Evolutionary conservation across 208 protist species (phyloP), one percentile per base, ranked within the genome.

Genomic region (Herpetomonas samuelpessoai): DNA sequence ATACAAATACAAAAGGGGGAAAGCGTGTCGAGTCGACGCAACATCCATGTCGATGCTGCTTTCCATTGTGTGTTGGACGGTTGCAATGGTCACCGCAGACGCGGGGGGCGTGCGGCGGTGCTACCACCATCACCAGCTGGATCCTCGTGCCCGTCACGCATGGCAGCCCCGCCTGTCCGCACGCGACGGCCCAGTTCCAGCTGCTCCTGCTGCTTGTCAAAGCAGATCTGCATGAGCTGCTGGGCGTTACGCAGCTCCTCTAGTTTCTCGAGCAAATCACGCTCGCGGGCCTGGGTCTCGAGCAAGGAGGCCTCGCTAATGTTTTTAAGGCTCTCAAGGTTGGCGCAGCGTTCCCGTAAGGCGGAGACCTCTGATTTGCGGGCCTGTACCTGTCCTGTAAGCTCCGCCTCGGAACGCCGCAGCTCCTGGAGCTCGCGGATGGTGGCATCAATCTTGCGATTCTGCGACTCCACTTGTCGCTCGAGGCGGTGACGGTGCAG

Each of bases 121-220:
- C 16, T 6, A 27, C 7, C 24, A 18, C 16, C 38, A 21, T 35
- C 41, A 19, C 46, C 19, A 22, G 19, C 2, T n/a, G 3, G 31
- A 62, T 52, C 24, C 45, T 53, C 22, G 44, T 19, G 44, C 44
- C 44, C 4, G 44, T 22, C 22, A 19, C 44, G 35, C 9, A 41
- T 48, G 4, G 16, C 44, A n/a, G n/a, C n/a, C n/a, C n/a, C 44
- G 44, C 44, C 44, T 22, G 44, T 22, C 25, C 84, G 76, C 50
- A 89, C 79, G 28, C 87, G 77, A 2, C 76, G 48, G 21, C 82
- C 76, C n/a, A 84, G 65, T 59, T 93, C 83, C 25, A 95, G 61
- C 66, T 95, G 88, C 69, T 90, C 81, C 62, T 95, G 89, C 48
- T 95, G 89, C 65, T 91, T 91, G 57, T 95, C 86, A 62, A 93